Conservation (phyloP, 2,329 filamentous ascomycete genomes). For the Lachnum nothofagi region DNA sequence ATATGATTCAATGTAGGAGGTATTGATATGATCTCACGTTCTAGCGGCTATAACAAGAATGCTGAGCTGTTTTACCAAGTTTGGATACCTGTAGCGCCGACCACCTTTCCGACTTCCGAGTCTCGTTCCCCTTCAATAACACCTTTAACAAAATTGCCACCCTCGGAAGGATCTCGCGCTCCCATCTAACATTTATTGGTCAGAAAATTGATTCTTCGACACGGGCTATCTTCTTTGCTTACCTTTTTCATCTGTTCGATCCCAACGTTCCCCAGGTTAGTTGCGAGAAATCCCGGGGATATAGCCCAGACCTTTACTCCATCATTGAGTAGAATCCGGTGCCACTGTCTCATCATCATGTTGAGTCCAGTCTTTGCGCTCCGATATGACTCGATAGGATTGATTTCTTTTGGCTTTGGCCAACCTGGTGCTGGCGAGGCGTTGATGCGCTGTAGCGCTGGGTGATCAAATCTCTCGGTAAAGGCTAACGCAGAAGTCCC, state of each 20-base stretch:
- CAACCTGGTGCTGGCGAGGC: constrained; percentile 34
- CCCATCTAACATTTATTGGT: constrained; percentile 24
- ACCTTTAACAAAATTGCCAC: constrained; percentile 36
- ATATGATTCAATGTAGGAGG: constrained; percentile 12
- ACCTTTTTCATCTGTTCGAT: constrained; percentile 22
- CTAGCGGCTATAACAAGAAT: constrained; percentile 13
- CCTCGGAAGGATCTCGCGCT: constrained; percentile 34
- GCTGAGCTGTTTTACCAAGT: constrained; percentile 14
- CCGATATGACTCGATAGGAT: constrained; percentile 35
- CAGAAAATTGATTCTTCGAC: constrained; percentile 10
- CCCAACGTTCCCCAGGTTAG: constrained; percentile 35
- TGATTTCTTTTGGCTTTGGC: constrained; percentile 35
- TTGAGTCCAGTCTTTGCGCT: constrained; percentile 42
- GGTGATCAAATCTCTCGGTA: constrained; percentile 27
- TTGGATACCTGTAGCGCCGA: constrained; percentile 21
- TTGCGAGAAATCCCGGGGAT: constrained; percentile 47
- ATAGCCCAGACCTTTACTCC: constrained; percentile 47
- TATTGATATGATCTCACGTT: constrained; percentile 14
- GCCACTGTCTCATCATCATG: constrained; percentile 46
- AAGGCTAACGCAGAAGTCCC: constrained; percentile 34
- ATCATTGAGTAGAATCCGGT: constrained; percentile 40
- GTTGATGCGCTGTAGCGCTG: constrained; percentile 21
- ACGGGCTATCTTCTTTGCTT: constrained; percentile 12
- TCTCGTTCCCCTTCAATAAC: constrained; percentile 41
- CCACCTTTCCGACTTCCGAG: constrained; percentile 37